Conservation (phyloP, 1,139 yeast genomes). For the Hanseniaspora gamundiae region DNA sequence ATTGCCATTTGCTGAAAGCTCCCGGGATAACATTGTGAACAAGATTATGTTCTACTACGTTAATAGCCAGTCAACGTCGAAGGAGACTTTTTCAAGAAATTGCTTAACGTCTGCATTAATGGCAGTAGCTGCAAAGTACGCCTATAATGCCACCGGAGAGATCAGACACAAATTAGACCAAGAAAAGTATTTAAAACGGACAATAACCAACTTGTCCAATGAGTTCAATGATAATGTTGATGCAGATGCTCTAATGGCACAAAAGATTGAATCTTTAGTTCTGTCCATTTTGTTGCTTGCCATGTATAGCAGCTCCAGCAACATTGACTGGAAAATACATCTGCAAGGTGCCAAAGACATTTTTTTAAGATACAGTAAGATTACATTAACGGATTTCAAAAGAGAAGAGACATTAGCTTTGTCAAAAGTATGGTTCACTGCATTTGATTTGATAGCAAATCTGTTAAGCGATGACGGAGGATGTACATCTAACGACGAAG, state of each 20-base stretch:
- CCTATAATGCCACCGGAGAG: conserved; percentile 18
- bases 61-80: conserved; percentile 22
- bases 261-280: conserved; percentile 46
- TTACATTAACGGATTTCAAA: conserved; percentile 21
- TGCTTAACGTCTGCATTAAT: conserved; percentile 46
- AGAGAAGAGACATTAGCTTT: conserved; percentile 30
- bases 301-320: conserved; percentile 41
- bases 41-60: conserved; percentile 36
- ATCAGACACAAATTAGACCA: conserved; percentile 35
- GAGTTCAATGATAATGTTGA: conserved; percentile 28
- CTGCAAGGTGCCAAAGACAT: conserved; percentile 53
- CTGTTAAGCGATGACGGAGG: conserved; percentile 39
- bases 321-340: conserved; percentile 56
- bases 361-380: conserved; percentile 31
- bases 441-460: conserved; percentile 50
- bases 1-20: conserved; percentile 27
- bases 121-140: conserved; percentile 45
- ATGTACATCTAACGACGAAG: conserved; percentile 42
- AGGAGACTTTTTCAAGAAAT: conserved; percentile 13
- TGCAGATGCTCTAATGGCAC: conserved; percentile 22
- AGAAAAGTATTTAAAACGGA: conserved; percentile 38
- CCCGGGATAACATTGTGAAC: conserved; percentile 27
- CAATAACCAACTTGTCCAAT: conserved; percentile 36
- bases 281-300: conserved; percentile 48
- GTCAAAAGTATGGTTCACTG: conserved; percentile 48